A percentile compares a stretch with the other conserved stretches of the same genome.
Conservation (phyloP, 176 grass and related monocot species). For the Coix lacrymajobi region DNA sequence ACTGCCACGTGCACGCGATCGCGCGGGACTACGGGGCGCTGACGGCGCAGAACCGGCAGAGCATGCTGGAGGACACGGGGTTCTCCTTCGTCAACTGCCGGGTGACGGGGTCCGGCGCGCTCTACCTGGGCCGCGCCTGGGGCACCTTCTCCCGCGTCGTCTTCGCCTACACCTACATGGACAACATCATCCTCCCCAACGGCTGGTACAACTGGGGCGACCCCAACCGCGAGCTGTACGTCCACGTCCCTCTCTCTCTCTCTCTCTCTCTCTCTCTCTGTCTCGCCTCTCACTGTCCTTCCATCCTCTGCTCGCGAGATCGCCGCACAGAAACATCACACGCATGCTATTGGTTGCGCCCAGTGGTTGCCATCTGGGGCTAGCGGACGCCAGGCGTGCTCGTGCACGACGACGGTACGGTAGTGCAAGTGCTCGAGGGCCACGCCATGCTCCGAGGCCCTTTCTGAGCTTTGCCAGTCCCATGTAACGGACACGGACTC, state of each 20-base stretch:
- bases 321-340: background rate
- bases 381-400: background rate
- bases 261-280: no score
- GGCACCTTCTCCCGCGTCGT: slow-evolving; percentile 89
- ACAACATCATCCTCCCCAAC: slow-evolving; percentile 76
- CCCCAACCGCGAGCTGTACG: slow-evolving; percentile 45
- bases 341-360: background rate
- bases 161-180: slow-evolving; percentile 98
- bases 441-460: background rate
- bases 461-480: background rate
- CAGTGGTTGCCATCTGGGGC: background rate
- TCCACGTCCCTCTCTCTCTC: no score
- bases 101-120: slow-evolving; percentile 80
- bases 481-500: background rate
- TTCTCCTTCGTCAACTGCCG: slow-evolving; percentile 94
- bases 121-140: slow-evolving; percentile 91
- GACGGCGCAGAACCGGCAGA: slow-evolving; percentile 88
- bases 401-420: background rate
- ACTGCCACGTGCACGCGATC: slow-evolving; percentile 86
- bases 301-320: background rate
- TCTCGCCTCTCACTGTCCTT: background rate
- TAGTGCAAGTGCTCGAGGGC: background rate
- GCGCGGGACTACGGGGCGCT: slow-evolving; percentile 70
- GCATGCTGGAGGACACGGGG: slow-evolving; percentile 79
- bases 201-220: slow-evolving; percentile 97